Percentiles rank a stretch among this genome's conserved stretches.
phyloP scores from a whole-genome alignment of 2,329 filamentous ascomycete genomes.

The Trichoderma lentiforme region DNA sequence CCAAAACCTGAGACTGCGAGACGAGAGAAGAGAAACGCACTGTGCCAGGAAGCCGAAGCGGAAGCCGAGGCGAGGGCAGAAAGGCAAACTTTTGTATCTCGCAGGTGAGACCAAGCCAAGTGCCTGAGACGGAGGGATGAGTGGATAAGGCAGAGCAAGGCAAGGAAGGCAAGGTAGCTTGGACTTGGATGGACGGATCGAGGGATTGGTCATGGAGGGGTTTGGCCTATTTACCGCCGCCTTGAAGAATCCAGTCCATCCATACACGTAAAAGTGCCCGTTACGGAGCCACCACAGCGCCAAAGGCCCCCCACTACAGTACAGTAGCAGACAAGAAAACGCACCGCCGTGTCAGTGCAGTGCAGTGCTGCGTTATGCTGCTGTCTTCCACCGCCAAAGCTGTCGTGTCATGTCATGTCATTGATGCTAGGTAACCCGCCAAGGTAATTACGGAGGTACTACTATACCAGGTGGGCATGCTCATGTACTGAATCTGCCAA shows the following conservation, averaged over 20 bases:
- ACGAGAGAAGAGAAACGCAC: neutral
- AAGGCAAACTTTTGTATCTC: slow-evolving; percentile 5
- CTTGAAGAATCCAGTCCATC: neutral
- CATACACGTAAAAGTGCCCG: neutral
- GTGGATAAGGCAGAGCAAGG: slow-evolving; percentile 5
- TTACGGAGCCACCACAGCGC: neutral
- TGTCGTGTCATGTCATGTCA: slow-evolving; percentile 1
- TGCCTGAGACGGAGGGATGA: slow-evolving; percentile 15
- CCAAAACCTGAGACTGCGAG: neutral
- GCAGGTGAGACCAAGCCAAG: neutral
- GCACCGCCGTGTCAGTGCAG: neutral
- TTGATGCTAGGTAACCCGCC: neutral
- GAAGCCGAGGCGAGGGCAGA: neutral
- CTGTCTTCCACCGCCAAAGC: neutral
- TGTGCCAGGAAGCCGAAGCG: slow-evolving; percentile 4
- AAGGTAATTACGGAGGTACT: neutral
- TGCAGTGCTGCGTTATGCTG: neutral
- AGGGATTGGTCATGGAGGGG: slow-evolving; percentile 17
- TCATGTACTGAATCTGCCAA: neutral
- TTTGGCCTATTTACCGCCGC: slow-evolving; percentile 10
- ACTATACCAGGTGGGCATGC: neutral
- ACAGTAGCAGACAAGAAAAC: neutral
- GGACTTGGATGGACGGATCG: neutral
- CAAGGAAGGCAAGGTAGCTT: neutral
- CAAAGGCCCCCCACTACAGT: neutral